Conservation (phyloP, 208 protist genomes). For the Wallacemonas sp. region DNA sequence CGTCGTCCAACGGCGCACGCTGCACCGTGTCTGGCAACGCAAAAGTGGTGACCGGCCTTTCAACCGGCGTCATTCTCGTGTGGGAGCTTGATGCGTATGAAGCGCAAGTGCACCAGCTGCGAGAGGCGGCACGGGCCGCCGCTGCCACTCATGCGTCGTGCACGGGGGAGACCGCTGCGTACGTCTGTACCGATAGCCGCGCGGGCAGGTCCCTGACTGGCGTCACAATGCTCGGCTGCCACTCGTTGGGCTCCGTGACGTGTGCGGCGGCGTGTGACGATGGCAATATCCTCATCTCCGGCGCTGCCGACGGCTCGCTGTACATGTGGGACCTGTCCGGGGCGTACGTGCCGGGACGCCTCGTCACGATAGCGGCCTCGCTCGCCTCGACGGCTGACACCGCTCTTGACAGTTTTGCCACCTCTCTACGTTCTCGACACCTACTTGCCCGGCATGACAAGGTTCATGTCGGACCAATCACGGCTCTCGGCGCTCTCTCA, state of each 20-base stretch:
- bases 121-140: neutral
- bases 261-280: conserved; percentile 18
- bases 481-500: conserved; percentile 30
- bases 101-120: neutral
- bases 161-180: neutral
- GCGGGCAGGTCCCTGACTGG: conserved; percentile 22
- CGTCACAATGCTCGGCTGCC: conserved; percentile 46
- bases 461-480: conserved; percentile 39
- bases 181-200: too few species aligned
- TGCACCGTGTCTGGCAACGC: too few species aligned
- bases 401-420: conserved; percentile 25
- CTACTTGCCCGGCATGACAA: conserved; percentile 17
- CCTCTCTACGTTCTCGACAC: conserved; percentile 23
- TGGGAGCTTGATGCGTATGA: neutral
- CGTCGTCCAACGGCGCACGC: neutral
- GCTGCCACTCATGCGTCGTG: neutral
- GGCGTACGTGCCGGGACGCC: conserved; percentile 14
- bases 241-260: conserved; percentile 22
- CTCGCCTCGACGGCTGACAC: conserved; percentile 4
- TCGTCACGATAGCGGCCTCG: neutral
- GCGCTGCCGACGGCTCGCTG: conserved; percentile 40
- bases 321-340: conserved; percentile 43
- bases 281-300: conserved; percentile 30
- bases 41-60: conserved; percentile 4
- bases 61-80: conserved; percentile 4